These are phyloP conservation scores for Petunia secreta DNA, from an alignment of 257 asterid genomes.

Conservation along the genomic window DNA sequence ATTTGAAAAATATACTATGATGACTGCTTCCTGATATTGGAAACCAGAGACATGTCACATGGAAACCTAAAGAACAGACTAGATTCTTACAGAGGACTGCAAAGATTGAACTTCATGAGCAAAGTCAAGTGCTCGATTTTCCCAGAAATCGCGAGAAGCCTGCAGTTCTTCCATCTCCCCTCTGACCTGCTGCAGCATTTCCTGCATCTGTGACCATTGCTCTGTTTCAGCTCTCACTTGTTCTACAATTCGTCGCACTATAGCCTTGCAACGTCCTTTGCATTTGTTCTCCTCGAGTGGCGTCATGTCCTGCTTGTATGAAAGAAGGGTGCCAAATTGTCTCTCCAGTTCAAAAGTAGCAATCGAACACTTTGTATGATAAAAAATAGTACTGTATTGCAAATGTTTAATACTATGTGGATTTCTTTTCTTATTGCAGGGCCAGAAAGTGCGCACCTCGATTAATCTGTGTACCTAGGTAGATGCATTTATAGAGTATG, in stretches of 20 bases:
- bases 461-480: too few relatives aligned
- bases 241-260: constrained; percentile 65
- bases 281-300: constrained; percentile 58
- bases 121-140: constrained; percentile 56
- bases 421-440: too few relatives aligned
- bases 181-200: constrained; percentile 74
- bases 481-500: too few relatives aligned
- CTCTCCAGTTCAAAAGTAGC: neutral
- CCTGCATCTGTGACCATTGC: constrained; percentile 97
- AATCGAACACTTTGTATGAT: neutral
- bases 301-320: constrained; percentile 45
- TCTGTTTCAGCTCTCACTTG: constrained; percentile 93
- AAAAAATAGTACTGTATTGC: neutral
- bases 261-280: constrained; percentile 77
- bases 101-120: constrained; percentile 56
- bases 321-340: neutral
- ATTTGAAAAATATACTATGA: too few relatives aligned
- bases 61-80: neutral
- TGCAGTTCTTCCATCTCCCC: constrained; percentile 80
- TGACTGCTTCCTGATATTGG: too few relatives aligned
- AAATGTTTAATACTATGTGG: neutral
- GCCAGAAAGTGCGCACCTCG: too few relatives aligned
- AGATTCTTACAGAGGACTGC: constrained; percentile 52
- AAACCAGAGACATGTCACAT: neutral
- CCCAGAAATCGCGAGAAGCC: constrained; percentile 76